phyloP scores from a whole-genome alignment of 371 early-diverging fungal genomes.

The Parasitella parasitica region DNA sequence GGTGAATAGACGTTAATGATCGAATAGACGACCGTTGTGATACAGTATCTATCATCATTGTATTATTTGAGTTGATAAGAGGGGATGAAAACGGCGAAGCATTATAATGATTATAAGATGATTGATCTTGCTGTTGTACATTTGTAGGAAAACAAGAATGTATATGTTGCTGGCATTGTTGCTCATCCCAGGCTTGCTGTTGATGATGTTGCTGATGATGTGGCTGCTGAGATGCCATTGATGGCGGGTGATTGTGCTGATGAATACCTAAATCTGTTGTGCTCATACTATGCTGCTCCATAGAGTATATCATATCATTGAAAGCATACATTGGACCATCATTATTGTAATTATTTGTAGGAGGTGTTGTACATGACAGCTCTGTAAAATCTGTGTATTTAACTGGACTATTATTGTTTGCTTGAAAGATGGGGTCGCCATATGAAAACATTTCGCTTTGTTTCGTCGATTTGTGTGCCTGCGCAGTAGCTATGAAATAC shows the following conservation, averaged over 20 bases:
- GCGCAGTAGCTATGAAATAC: background rate
- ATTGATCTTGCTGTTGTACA: constrained; percentile 1
- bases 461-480: background rate
- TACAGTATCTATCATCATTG: background rate
- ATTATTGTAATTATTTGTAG: background rate
- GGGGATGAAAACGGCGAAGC: constrained; percentile 5
- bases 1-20: constrained; percentile 5
- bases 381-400: background rate
- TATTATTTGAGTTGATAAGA: background rate
- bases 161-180: background rate
- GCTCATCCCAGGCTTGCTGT: background rate
- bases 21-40: constrained; percentile 6
- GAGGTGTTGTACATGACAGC: background rate
- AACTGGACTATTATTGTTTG: background rate
- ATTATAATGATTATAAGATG: background rate
- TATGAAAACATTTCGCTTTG: constrained; percentile 13
- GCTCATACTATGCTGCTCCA: background rate
- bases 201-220: background rate
- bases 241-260: background rate
- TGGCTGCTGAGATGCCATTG: background rate
- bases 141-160: background rate
- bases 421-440: constrained; percentile 11
- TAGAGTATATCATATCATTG: constrained; percentile 9
- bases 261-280: background rate
- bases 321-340: background rate